Base-by-base conservation (phyloP, 2,329 filamentous ascomycete genomes). In the Ophiostoma piceae region DNA sequence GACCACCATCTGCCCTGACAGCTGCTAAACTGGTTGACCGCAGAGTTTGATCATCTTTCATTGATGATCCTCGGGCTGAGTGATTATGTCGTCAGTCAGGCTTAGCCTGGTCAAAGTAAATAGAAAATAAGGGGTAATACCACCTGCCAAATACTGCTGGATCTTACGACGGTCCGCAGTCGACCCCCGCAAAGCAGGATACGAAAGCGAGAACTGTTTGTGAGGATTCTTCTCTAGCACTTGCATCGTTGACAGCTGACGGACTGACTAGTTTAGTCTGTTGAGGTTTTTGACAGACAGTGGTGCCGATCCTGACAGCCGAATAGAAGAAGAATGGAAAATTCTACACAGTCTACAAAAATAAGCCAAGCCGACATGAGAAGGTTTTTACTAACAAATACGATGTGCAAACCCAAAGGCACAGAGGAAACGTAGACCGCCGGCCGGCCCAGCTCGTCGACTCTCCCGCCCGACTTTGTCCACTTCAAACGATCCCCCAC, bases 41-140 rank as follows among this genome's bases (percentile, higher is more conserved):
- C 47, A 54, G 8, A 22, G 47, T 54, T 54, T 54, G 19, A 35
- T 35, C 35, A 35, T 35, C 8, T 35, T 35, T 8, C 4, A 51
- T 19, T 51, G 47, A 57, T 26, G n/a, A 57, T 26, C 19, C 51
- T 11, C 51, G 51, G 51, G n/a, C 11, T 22, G n/a, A 22, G 51
- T 57, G n/a, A 57, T 22, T 11, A 22, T 57, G n/a, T 22, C 51
- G 51, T 26, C n/a, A 57, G 26, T 57, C 6, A 22, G n/a, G 12
- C n/a, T 57, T 57, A 57, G n/a, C n/a, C n/a, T 26, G 51, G 22
- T 26, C 14, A 32, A 16, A 62, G 57, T 32, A 62, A 62, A 26
- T 62, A 62, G 14, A 29, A 29, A 62, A 62, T 32, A 62, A 62
- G 57, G 57, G 57, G 54, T 60, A 60, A 60, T 60, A 60, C 54